Percentiles rank a stretch among this genome's conserved stretches.
These are phyloP conservation scores for Irpex rosettiformis DNA, from an alignment of 1,284 basidiomycete genomes.

Conservation along the genomic window DNA sequence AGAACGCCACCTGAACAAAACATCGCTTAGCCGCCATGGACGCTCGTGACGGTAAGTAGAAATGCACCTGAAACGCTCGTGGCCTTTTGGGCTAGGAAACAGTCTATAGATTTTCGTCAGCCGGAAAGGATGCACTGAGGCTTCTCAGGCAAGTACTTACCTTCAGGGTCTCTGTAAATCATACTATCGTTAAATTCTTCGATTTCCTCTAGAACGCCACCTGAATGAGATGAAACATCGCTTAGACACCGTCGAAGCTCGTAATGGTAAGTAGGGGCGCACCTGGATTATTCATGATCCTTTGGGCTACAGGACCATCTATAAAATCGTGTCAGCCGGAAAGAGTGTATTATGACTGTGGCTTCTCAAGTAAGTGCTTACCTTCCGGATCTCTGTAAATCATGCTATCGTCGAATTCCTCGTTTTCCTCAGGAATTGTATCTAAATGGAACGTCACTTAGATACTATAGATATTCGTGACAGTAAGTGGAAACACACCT, in stretches of 20 bases:
- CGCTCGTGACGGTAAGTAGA: neutral
- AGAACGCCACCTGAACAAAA: no score
- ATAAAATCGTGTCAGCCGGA: no score
- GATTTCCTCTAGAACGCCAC: neutral
- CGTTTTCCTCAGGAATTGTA: no score
- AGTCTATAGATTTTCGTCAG: neutral
- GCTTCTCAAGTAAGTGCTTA: no score
- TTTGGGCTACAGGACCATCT: no score
- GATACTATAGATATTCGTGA: no score
- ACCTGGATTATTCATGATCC: neutral
- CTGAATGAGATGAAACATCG: neutral
- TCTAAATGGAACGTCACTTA: no score
- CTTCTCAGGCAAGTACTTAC: neutral
- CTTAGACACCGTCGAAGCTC: neutral
- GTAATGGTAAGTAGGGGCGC: neutral
- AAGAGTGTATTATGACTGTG: no score
- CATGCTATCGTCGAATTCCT: no score
- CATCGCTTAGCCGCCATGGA: no score
- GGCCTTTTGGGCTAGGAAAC: neutral
- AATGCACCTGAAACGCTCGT: neutral
- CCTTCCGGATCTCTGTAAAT: no score
- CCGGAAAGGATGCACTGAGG: neutral
- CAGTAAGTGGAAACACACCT: no score
- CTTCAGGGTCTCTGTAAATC: neutral
- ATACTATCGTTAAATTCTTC: neutral